Conservation (phyloP, 1,139 yeast species). For the Hemisphaericaspora xylofermentans region DNA sequence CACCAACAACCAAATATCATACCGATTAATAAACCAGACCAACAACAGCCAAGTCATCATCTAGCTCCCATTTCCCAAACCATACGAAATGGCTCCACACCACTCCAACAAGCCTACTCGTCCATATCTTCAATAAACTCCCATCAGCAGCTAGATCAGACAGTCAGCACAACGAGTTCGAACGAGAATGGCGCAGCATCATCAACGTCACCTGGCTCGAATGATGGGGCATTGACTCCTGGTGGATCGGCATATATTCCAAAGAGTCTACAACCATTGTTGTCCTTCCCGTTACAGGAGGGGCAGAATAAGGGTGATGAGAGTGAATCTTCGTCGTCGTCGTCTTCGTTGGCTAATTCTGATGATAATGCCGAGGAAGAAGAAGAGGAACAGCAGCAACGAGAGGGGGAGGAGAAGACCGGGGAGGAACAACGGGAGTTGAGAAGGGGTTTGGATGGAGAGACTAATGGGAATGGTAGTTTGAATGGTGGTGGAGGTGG, state of each 20-base stretch:
- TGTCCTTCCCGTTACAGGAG: constrained; percentile 11
- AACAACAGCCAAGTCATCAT: too few relatives aligned
- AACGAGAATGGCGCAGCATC: not conserved
- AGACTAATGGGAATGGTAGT: not conserved
- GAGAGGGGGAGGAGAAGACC: not conserved
- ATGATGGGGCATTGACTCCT: constrained; percentile 1
- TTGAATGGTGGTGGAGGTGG: not conserved
- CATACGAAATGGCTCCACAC: not conserved
- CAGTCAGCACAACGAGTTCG: not conserved
- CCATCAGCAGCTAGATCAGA: not conserved
- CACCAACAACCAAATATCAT: too few relatives aligned
- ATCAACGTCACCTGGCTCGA: not conserved
- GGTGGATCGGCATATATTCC: constrained; percentile 9
- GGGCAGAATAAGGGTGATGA: not conserved
- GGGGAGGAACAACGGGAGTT: not conserved
- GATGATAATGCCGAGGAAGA: constrained; percentile 4
- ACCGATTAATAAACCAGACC: too few relatives aligned
- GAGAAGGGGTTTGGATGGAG: not conserved
- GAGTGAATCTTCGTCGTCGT: constrained; percentile 1
- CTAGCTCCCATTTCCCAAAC: not conserved
- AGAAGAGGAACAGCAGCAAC: not conserved
- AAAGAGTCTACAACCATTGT: constrained; percentile 11
- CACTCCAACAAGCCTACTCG: not conserved
- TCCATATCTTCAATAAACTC: not conserved
- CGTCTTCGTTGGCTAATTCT: too few relatives aligned